Evolutionary conservation across 1,139 yeast species (phyloP).

Genomic region (Saccharomycopsis phalli): DNA sequence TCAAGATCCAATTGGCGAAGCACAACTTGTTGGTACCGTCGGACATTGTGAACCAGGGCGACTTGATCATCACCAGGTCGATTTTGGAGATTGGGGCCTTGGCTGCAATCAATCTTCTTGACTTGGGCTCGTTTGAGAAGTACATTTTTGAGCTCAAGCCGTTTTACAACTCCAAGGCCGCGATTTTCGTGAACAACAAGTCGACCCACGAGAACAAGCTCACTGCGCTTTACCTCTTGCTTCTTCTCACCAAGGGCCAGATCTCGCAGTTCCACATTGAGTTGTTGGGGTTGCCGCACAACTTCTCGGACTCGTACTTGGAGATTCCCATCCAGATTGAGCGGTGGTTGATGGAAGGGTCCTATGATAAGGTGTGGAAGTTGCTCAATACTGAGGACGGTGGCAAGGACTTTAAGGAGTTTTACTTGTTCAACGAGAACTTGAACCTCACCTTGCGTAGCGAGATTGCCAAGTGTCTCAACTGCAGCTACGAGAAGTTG

Average conservation of each 20-base stretch:
- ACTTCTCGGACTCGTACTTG: constrained; percentile 50
- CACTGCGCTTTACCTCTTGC: constrained; percentile 65
- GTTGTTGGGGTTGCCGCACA: constrained; percentile 55
- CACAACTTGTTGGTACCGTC: constrained; percentile 70
- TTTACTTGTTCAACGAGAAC: constrained; percentile 49
- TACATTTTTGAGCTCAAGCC: constrained; percentile 69
- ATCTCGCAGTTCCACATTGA: constrained; percentile 86
- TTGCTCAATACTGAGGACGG: constrained; percentile 34
- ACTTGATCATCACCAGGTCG: constrained; percentile 68
- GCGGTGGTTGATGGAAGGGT: constrained; percentile 93
- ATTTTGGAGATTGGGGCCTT: constrained; percentile 85
- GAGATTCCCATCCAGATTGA: constrained; percentile 84
- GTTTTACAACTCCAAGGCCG: constrained; percentile 45
- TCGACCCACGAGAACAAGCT: constrained; percentile 68
- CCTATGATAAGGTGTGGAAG: constrained; percentile 87
- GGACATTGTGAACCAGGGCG: constrained; percentile 35
- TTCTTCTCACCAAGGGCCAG: constrained; percentile 73
- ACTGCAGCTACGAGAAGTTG: constrained; percentile 63
- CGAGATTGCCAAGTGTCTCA: constrained; percentile 85
- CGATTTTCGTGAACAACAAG: constrained; percentile 26
- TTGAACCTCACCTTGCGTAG: constrained; percentile 68
- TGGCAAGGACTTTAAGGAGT: constrained; percentile 38
- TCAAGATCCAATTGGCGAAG: constrained; percentile 73
- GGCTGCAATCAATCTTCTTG: constrained; percentile 54
- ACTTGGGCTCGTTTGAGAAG: constrained; percentile 61